phyloP scores from a whole-genome alignment of 2,329 filamentous ascomycete species.

The Apiospora rasikravindrae region DNA sequence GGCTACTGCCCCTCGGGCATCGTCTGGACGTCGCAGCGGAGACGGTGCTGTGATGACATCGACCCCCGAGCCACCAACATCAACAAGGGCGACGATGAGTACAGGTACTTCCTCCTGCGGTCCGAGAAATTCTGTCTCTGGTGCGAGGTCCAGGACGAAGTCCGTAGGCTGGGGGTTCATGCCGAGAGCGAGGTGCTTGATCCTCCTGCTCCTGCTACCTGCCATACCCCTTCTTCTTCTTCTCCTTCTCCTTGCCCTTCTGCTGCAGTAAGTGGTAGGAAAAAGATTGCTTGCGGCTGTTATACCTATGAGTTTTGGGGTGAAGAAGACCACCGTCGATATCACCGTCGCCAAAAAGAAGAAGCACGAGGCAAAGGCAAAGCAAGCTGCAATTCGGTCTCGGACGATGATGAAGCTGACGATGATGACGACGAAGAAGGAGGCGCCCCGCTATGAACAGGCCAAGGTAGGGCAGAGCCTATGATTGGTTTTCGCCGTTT shows the following conservation, averaged over 20 bases:
- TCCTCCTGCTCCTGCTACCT: not conserved
- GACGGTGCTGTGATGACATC: not conserved
- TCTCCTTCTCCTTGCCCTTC: not conserved
- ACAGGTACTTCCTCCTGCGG: constrained; percentile 7
- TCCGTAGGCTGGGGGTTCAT: not conserved
- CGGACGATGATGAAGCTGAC: not conserved
- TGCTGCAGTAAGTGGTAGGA: too few relatives aligned
- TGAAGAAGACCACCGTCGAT: not conserved
- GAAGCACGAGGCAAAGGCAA: not conserved
- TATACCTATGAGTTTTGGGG: not conserved
- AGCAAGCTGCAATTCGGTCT: not conserved
- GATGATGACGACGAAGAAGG: not conserved
- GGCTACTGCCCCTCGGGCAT: not conserved
- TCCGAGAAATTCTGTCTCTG: not conserved
- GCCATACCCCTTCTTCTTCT: too few relatives aligned
- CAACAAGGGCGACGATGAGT: not conserved
- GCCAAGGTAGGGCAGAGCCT: not conserved
- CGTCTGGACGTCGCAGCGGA: not conserved
- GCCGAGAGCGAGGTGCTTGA: constrained; percentile 12
- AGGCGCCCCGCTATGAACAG: not conserved
- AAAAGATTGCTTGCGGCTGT: not conserved
- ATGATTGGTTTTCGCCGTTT: not conserved
- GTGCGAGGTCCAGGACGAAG: not conserved
- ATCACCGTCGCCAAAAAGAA: not conserved
- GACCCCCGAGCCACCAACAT: not conserved